Evolutionary conservation across 768 basidiomycete genomes (phyloP).

Genomic region (Daedaleopsis sinensis): DNA sequence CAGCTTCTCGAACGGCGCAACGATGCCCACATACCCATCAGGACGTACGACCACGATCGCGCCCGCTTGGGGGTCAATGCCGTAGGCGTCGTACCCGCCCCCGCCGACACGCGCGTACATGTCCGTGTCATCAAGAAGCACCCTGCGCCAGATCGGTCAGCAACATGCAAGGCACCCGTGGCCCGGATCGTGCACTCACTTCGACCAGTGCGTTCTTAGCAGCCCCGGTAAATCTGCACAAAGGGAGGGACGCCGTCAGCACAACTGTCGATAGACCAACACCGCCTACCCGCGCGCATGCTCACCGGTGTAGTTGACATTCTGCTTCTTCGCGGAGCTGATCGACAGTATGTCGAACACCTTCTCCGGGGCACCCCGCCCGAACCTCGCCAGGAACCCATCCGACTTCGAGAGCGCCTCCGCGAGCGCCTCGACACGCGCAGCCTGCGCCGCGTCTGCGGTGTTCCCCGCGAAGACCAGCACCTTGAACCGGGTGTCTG

Average conservation of each 20-base stretch:
- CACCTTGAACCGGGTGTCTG: slow-evolving; percentile 53
- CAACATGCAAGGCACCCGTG: too few species aligned
- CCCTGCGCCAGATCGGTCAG: too few species aligned
- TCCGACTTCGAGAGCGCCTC: slow-evolving; percentile 19
- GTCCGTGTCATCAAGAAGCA: slow-evolving; percentile 60
- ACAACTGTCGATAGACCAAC: background rate
- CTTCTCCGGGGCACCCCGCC: background rate
- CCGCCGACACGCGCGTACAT: slow-evolving; percentile 48
- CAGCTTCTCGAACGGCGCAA: slow-evolving; percentile 51
- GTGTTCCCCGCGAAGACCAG: slow-evolving; percentile 49
- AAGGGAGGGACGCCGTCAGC: background rate
- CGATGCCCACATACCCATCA: slow-evolving; percentile 65
- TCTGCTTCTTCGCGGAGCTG: slow-evolving; percentile 11
- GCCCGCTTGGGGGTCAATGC: slow-evolving; percentile 45
- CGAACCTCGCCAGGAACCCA: slow-evolving; percentile 24
- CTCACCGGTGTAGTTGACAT: slow-evolving; percentile 16
- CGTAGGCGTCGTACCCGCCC: slow-evolving; percentile 58
- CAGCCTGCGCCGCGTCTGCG: slow-evolving; percentile 22
- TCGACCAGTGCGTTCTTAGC: slow-evolving; percentile 61
- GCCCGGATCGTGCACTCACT: slow-evolving; percentile 42
- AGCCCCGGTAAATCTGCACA: slow-evolving; percentile 45
- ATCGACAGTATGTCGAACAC: slow-evolving; percentile 23
- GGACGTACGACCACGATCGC: slow-evolving; percentile 61
- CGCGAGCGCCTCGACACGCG: slow-evolving; percentile 23
- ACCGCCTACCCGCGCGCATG: background rate